A percentile compares a stretch with the other conserved stretches of the same genome.
Conservation (phyloP, 2,329 filamentous ascomycete species). For the Corinectria fuckeliana region DNA sequence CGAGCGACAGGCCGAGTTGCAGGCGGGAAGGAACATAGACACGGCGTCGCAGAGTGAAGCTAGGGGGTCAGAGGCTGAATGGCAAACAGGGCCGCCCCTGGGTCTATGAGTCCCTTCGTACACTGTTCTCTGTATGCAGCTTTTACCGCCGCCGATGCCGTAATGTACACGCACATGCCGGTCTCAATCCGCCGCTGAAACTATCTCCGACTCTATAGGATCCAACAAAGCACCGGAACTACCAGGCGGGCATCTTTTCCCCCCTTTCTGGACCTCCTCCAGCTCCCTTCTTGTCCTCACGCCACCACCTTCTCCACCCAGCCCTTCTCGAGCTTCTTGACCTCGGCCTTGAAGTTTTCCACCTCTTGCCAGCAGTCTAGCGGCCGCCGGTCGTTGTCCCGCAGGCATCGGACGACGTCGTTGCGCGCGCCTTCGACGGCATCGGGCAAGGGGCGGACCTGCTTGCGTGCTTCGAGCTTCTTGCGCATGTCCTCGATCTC, state of each 20-base stretch:
- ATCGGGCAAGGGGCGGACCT: conserved; percentile 73
- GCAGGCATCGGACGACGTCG: conserved; percentile 80
- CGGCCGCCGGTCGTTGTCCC: conserved; percentile 83
- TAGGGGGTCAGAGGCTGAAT: conserved; percentile 25
- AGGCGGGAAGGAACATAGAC: conserved; percentile 28
- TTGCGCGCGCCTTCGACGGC: conserved; percentile 76
- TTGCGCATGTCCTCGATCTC: conserved; percentile 65
- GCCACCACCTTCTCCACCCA: conserved; percentile 85
- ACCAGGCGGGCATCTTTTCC: background rate
- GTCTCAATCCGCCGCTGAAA: conserved; percentile 20
- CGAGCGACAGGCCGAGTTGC: conserved; percentile 49
- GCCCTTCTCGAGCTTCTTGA: conserved; percentile 80
- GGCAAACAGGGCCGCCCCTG: conserved; percentile 27
- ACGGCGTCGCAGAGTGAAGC: conserved; percentile 13
- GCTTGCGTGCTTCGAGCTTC: conserved; percentile 67
- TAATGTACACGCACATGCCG: conserved; percentile 42
- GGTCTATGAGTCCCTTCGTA: conserved; percentile 35
- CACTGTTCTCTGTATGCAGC: conserved; percentile 39
- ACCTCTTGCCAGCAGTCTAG: conserved; percentile 96
- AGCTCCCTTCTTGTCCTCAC: conserved; percentile 38
- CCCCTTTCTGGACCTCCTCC: background rate
- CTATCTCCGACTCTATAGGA: conserved; percentile 22
- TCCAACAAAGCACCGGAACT: background rate
- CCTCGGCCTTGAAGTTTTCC: conserved; percentile 87
- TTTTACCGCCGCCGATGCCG: conserved; percentile 40